These are phyloP conservation scores for Epichloe coenophiala DNA, from an alignment of 2,329 filamentous ascomycete species.

Conservation along the genomic window DNA sequence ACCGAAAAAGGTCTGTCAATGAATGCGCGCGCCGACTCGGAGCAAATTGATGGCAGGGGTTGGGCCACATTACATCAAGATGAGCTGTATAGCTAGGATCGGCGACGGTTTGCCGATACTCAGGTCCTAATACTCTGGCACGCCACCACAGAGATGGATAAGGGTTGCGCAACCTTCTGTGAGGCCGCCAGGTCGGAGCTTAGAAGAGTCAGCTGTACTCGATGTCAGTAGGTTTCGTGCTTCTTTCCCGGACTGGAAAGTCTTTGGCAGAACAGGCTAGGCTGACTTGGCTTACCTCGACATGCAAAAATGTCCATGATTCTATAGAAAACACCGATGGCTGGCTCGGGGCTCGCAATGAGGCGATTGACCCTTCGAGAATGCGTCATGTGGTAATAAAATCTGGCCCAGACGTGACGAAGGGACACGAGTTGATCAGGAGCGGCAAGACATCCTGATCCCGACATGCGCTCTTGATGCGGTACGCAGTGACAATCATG, in stretches of 20 bases:
- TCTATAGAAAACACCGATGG: constrained; percentile 3
- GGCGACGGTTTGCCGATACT: constrained; percentile 2
- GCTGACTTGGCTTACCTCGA: not conserved
- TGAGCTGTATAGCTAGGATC: constrained; percentile 3
- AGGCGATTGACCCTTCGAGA: constrained; percentile 1
- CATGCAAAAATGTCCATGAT: constrained; percentile 5
- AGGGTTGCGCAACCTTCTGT: constrained; percentile 3
- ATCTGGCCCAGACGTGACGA: not conserved
- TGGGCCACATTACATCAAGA: constrained; percentile 1
- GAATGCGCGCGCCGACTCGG: not conserved
- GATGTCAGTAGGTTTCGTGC: not conserved
- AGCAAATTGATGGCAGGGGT: not conserved
- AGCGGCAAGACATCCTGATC: not conserved
- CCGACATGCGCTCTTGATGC: constrained; percentile 2
- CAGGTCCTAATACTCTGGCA: constrained; percentile 1
- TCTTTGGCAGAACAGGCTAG: not conserved
- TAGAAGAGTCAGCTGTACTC: not conserved
- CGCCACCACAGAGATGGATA: constrained; percentile 2
- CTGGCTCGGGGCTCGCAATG: not conserved
- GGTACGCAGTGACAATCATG: constrained; percentile 2
- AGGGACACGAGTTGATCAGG: constrained; percentile 1
- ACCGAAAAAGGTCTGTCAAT: not conserved
- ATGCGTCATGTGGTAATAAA: constrained; percentile 3
- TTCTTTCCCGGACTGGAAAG: too few relatives aligned
- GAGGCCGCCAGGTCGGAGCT: constrained; percentile 2